A percentile compares a stretch with the other conserved stretches of the same genome.
These are phyloP conservation scores for Fusarium sp. DNA, from an alignment of 2,329 filamentous ascomycete genomes.

Conservation along the genomic window DNA sequence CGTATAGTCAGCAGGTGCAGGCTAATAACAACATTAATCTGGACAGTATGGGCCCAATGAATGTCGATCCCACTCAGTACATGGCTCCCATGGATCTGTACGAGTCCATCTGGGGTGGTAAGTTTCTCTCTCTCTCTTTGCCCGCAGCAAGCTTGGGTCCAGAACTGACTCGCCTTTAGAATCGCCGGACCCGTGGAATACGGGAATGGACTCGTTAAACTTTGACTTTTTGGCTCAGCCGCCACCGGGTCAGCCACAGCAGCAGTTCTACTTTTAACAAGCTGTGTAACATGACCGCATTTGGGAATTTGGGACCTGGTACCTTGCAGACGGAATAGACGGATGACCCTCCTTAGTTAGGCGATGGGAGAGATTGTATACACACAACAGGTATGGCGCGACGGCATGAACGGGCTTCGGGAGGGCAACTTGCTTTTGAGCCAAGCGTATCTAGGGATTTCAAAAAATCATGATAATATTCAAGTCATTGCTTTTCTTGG, in stretches of 20 bases:
- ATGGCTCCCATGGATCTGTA: constrained; percentile 74
- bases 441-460: constrained; percentile 17
- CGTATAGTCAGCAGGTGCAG: constrained; percentile 52
- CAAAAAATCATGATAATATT: constrained; percentile 25
- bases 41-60: constrained; percentile 59
- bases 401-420: constrained; percentile 10
- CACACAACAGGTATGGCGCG: constrained; percentile 14
- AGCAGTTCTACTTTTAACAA: constrained; percentile 64
- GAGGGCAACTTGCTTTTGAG: constrained; percentile 16
- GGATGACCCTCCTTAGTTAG: neutral
- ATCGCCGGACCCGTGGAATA: constrained; percentile 66
- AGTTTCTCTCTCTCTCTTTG: constrained; percentile 41
- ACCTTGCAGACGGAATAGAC: neutral
- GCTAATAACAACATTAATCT: constrained; percentile 46
- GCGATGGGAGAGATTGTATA: constrained; percentile 13
- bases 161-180: constrained; percentile 51
- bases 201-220: constrained; percentile 63
- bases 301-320: neutral
- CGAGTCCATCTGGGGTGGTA: constrained; percentile 73
- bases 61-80: constrained; percentile 63
- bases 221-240: constrained; percentile 68
- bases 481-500: constrained; percentile 20
- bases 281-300: neutral
- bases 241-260: constrained; percentile 64
- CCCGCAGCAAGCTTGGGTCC: neutral